A percentile compares a stretch with the other conserved stretches of the same genome.
phyloP scores from a whole-genome alignment of 192 early-diverging fungal genomes.

The Mortierella hygrophila region DNA sequence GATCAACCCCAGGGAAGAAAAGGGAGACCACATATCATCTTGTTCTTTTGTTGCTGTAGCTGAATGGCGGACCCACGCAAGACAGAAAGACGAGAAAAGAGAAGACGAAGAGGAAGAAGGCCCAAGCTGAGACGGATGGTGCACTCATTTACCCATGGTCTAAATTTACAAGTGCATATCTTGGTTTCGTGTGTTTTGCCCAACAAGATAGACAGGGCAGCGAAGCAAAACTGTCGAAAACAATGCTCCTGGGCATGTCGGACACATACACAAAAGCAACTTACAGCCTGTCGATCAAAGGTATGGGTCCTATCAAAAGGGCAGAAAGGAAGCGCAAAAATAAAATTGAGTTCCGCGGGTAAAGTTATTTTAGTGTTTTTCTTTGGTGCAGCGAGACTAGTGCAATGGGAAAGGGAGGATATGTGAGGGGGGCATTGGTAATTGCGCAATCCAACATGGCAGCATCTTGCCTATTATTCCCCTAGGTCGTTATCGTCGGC shows the following conservation, averaged over 20 bases:
- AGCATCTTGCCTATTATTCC: not conserved
- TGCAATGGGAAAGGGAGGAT: not conserved
- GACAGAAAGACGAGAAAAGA: not conserved
- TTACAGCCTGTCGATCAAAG: not conserved
- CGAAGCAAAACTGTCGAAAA: too few species aligned
- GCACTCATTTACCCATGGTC: not conserved
- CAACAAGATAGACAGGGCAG: too few species aligned
- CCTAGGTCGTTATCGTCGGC: not conserved
- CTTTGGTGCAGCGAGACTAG: not conserved
- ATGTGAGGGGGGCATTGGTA: not conserved
- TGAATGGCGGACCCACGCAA: not conserved
- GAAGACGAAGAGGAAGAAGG: not conserved
- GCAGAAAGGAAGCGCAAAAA: not conserved
- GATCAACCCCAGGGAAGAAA: not conserved
- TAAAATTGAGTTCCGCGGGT: not conserved
- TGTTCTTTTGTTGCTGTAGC: not conserved
- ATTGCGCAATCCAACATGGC: constrained; percentile 1
- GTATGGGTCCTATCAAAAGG: not conserved
- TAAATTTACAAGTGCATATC: not conserved
- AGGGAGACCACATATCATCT: not conserved
- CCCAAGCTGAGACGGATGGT: not conserved
- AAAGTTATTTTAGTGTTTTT: not conserved
- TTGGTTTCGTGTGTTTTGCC: too few species aligned
- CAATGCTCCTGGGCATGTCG: not conserved
- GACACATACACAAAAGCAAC: not conserved